A percentile compares a stretch with the other conserved stretches of the same genome.
Evolutionary conservation across 192 early-diverging fungal genomes (phyloP).

Genomic region (Gigaspora rosea): DNA sequence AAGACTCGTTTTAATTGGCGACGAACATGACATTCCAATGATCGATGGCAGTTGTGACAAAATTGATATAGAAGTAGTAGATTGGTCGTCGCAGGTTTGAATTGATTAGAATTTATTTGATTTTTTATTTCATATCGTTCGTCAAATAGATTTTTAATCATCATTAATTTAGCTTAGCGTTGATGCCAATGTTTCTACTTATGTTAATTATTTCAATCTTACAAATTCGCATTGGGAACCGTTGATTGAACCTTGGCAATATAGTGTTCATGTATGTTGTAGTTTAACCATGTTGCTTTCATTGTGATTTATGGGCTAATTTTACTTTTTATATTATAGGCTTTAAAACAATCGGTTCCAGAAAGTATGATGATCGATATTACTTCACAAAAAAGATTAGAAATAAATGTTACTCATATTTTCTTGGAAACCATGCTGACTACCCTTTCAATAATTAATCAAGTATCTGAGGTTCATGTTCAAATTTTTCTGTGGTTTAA

Average conservation of each 20-base stretch:
- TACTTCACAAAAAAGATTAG: slow-evolving; percentile 68
- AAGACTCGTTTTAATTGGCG: slow-evolving; percentile 86
- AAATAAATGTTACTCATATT: slow-evolving; percentile 87
- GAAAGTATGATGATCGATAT: slow-evolving; percentile 62
- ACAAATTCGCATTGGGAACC: slow-evolving; percentile 99
- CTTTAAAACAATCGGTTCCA: slow-evolving; percentile 41
- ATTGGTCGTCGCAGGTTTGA: slow-evolving; percentile 81
- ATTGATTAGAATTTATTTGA: slow-evolving; percentile 12
- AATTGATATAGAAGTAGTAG: slow-evolving; percentile 73
- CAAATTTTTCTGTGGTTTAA: not conserved
- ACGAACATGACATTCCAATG: slow-evolving; percentile 92
- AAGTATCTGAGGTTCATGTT: slow-evolving; percentile 34
- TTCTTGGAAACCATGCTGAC: slow-evolving; percentile 70
- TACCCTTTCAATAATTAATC: slow-evolving; percentile 55
- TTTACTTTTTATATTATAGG: slow-evolving; percentile 9
- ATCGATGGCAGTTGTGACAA: slow-evolving; percentile 82
- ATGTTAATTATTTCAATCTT: slow-evolving; percentile 93
- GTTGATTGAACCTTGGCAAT: slow-evolving; percentile 88
- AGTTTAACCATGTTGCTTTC: not conserved
- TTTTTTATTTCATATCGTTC: not conserved
- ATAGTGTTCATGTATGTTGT: slow-evolving; percentile 52
- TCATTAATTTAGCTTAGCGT: slow-evolving; percentile 46
- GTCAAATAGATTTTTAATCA: not conserved
- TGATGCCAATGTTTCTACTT: slow-evolving; percentile 67
- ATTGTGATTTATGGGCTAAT: not conserved